These are phyloP conservation scores for Epichloe baconii DNA, from an alignment of 2,329 filamentous ascomycete species.

Conservation along the genomic window DNA sequence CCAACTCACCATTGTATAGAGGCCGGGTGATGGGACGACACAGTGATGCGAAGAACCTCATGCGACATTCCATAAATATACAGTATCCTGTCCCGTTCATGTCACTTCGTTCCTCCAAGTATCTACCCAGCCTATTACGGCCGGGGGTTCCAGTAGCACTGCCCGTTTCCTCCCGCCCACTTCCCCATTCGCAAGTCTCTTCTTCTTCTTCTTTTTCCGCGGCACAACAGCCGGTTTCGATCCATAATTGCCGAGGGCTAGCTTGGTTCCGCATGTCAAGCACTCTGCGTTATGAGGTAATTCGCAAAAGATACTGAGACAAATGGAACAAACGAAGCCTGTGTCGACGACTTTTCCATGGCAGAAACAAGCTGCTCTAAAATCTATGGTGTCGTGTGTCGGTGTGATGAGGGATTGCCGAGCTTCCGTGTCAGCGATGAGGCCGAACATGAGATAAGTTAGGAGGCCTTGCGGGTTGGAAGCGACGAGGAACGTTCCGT, in stretches of 20 bases:
- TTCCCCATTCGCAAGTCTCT: conserved; percentile 41
- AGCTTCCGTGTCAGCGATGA: conserved; percentile 52
- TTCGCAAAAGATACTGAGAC: conserved; percentile 83
- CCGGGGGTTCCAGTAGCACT: conserved; percentile 46
- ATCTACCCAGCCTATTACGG: conserved; percentile 15
- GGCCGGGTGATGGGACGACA: no score
- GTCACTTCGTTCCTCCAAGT: not conserved
- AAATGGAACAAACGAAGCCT: conserved; percentile 93
- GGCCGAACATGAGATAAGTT: conserved; percentile 90
- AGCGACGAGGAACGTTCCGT: conserved; percentile 41
- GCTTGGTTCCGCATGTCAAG: conserved; percentile 68
- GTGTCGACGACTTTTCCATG: conserved; percentile 83
- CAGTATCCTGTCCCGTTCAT: not conserved
- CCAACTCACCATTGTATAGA: no score
- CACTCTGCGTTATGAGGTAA: conserved; percentile 51
- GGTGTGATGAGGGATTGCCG: conserved; percentile 58
- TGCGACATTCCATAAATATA: not conserved
- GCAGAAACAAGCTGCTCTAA: conserved; percentile 96
- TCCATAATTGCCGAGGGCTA: conserved; percentile 66
- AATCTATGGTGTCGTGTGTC: conserved; percentile 79
- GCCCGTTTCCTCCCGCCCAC: conserved; percentile 40
- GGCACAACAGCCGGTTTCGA: conserved; percentile 64
- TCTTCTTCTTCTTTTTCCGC: conserved; percentile 65
- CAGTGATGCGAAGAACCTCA: no score
- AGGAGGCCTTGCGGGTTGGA: conserved; percentile 57